Evolutionary conservation across 306 rosid genomes (phyloP), one percentile per base, ranked within the genome.

Genomic region (Gastrolobium bilobum): DNA sequence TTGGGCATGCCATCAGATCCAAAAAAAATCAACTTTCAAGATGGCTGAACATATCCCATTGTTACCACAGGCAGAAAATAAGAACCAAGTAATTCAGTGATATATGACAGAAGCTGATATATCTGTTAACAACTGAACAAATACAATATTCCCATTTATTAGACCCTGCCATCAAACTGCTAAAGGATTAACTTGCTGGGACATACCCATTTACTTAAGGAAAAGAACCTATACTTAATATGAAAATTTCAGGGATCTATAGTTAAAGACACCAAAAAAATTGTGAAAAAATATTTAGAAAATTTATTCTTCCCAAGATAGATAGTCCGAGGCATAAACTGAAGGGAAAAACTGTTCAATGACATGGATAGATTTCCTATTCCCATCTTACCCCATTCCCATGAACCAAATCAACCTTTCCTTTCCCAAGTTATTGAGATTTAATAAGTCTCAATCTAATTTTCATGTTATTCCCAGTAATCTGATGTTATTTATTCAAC

Each of bases 361-460:
- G 48, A 31, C 42, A 57, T 44, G 43, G 31, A 46, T 3, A 59
- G 42, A 68, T 7, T 42, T 48, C 26, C 58, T 30, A 10, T 66
- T 66, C 4, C 80, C 53, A 38, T 61, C 68, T 13, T 4, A 31
- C 7, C 65, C 52, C 43, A 79, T 30, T 71, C 78, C 83, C 42
- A 47, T 61, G 9, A 53, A 54, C 35, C 48, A 56, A 30, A 73
- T 33, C 84, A 43, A 40, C 51, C 20, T 52, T 54, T 50, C 26
- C 62, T 35, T 54, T 65, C 42, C 42, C 62, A 63, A 34, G 65
- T 53, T 20, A 72, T 39, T 4, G 20, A 42, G 30, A 63, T 30
- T 4, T 33, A 15, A 39, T 35, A 30, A 71, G 11, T 39, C 50
- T 52, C 59, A 33, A 62, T 14, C 40, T 62, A 54, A 51, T 4